Evolutionary conservation across 495 filamentous ascomycete species (phyloP).

Genomic region (Penicillium herquei): DNA sequence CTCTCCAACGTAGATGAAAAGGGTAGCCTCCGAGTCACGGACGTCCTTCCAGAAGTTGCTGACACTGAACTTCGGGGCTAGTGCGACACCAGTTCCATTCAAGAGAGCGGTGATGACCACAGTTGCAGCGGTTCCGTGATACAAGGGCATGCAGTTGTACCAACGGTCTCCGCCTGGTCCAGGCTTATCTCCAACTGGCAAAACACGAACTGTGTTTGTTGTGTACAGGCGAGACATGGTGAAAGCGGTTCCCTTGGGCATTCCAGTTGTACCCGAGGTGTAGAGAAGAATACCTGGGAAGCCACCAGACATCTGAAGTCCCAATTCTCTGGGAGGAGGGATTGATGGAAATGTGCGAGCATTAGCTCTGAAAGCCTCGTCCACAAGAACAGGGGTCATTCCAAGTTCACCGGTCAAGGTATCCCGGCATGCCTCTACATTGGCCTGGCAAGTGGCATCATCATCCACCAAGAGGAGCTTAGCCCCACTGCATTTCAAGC

Average conservation of each 20-base stretch:
- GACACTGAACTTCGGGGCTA: slow-evolving; percentile 69
- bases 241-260: slow-evolving; percentile 61
- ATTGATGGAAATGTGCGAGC: slow-evolving; percentile 48
- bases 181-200: slow-evolving; percentile 22
- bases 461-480: slow-evolving; percentile 66
- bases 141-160: slow-evolving; percentile 80
- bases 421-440: slow-evolving; percentile 53
- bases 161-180: slow-evolving; percentile 57
- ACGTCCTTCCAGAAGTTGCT: slow-evolving; percentile 75
- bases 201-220: slow-evolving; percentile 24
- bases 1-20: slow-evolving; percentile 83
- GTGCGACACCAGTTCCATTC: slow-evolving; percentile 59
- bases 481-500: slow-evolving; percentile 58
- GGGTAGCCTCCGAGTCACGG: slow-evolving; percentile 63
- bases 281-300: slow-evolving; percentile 65
- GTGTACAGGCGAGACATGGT: slow-evolving; percentile 41
- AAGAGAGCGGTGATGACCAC: slow-evolving; percentile 52
- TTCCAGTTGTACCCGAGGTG: slow-evolving; percentile 68
- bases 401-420: slow-evolving; percentile 51
- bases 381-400: slow-evolving; percentile 53
- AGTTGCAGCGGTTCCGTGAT: slow-evolving; percentile 72
- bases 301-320: slow-evolving; percentile 41
- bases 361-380: slow-evolving; percentile 42
- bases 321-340: slow-evolving; percentile 35
- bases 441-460: slow-evolving; percentile 48